Conservation (phyloP, 2,329 filamentous ascomycete species). For the Onygenales sp. region DNA sequence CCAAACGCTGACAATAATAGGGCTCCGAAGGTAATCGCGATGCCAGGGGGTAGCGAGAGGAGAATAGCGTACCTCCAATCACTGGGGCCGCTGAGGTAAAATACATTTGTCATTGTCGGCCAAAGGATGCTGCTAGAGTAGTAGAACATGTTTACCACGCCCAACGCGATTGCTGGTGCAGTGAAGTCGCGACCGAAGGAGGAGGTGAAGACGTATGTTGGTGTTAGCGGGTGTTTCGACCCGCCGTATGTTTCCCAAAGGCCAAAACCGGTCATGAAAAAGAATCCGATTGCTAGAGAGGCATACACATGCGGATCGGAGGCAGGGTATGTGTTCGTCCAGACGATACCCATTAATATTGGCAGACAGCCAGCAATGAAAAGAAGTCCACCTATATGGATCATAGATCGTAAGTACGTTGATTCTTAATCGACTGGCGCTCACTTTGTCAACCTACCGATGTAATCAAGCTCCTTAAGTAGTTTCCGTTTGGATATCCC, state of each 20-base stretch:
- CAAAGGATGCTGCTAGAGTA: constrained; percentile 40
- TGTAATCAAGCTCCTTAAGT: constrained; percentile 30
- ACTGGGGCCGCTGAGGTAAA: constrained; percentile 30
- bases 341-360: constrained; percentile 33
- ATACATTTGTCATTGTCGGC: constrained; percentile 39
- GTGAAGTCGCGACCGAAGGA: constrained; percentile 40
- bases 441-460: constrained; percentile 15
- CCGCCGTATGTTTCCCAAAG: constrained; percentile 32
- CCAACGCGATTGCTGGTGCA: constrained; percentile 35
- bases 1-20: constrained; percentile 34
- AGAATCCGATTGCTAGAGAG: constrained; percentile 27
- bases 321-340: constrained; percentile 27
- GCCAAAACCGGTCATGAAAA: constrained; percentile 26
- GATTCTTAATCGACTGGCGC: too few relatives aligned
- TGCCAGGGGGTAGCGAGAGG: constrained; percentile 36
- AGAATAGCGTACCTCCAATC: constrained; percentile 26
- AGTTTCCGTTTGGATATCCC: constrained; percentile 27
- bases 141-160: constrained; percentile 45
- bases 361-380: constrained; percentile 28
- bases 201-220: constrained; percentile 37
- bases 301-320: constrained; percentile 30
- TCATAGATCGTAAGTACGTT: too few relatives aligned
- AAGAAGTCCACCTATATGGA: constrained; percentile 19
- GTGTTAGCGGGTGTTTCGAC: constrained; percentile 33
- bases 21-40: constrained; percentile 37